phyloP scores from a whole-genome alignment of 805 yeast species.

The Blastobotrys mokoenaii region DNA sequence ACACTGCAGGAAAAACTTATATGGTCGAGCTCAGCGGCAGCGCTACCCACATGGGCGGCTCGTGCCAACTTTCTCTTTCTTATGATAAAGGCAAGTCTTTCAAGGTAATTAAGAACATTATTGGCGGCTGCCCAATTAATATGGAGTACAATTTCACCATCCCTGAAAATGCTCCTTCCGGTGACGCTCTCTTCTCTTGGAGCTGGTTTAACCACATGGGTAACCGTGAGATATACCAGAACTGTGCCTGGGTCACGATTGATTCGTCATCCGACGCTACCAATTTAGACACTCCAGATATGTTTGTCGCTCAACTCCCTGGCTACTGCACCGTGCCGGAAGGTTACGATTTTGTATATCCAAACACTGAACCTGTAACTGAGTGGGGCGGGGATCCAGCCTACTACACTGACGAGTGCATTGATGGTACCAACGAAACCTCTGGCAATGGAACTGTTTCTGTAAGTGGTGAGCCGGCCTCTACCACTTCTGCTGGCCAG shows the following conservation, averaged over 20 bases:
- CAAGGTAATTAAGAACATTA: conserved; percentile 19
- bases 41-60: conserved; percentile 19
- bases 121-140: conserved; percentile 20
- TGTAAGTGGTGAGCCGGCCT: no score
- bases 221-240: conserved; percentile 18
- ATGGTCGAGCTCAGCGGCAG: conserved; percentile 12
- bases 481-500: no score
- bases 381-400: conserved; percentile 18
- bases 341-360: conserved; percentile 18
- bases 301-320: conserved; percentile 17
- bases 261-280: conserved; percentile 4
- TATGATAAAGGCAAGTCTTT: conserved; percentile 19
- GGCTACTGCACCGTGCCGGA: conserved; percentile 16
- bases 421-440: background rate
- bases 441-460: background rate
- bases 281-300: conserved; percentile 11
- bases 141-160: conserved; percentile 14
- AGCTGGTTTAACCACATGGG: conserved; percentile 18
- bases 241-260: conserved; percentile 20
- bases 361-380: conserved; percentile 16
- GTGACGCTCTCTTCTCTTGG: conserved; percentile 19
- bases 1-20: conserved; percentile 12
- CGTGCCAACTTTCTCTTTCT: conserved; percentile 20
- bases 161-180: conserved; percentile 17
- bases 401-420: conserved; percentile 14